A percentile compares a stretch with the other conserved stretches of the same genome.
Evolutionary conservation across 2,329 filamentous ascomycete species (phyloP).

Genomic region (Thelonectria blattea): DNA sequence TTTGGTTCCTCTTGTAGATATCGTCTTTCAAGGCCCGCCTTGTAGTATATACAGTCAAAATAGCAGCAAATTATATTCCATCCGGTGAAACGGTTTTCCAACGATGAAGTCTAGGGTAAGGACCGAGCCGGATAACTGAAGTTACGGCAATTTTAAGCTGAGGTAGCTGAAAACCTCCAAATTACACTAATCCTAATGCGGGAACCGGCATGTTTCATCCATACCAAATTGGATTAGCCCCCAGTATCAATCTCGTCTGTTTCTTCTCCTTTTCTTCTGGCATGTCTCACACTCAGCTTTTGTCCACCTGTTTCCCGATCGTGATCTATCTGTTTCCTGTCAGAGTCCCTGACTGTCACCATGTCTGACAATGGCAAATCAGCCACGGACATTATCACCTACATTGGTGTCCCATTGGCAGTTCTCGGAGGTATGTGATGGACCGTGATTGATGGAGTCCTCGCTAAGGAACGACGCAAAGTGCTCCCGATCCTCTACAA

Average conservation of each 20-base stretch:
- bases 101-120: not conserved
- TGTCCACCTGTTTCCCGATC: not conserved
- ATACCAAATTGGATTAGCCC: conserved; percentile 22
- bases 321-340: not conserved
- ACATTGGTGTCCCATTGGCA: conserved; percentile 63
- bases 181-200: conserved; percentile 4
- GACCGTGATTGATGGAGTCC: not conserved
- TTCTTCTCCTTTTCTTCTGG: conserved; percentile 14
- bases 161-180: not conserved
- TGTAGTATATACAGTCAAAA: not conserved
- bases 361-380: conserved; percentile 44
- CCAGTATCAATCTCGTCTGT: not conserved
- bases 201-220: not conserved
- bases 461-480: not conserved
- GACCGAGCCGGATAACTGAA: no score
- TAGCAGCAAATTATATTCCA: not conserved
- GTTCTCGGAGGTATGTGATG: conserved; percentile 52
- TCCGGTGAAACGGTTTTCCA: not conserved
- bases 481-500: conserved; percentile 72
- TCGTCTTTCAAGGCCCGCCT: not conserved
- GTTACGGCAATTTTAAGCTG: not conserved
- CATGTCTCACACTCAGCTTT: not conserved
- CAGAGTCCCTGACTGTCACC: not conserved
- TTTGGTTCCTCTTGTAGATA: not conserved
- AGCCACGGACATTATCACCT: conserved; percentile 59